Conservation (phyloP, 2,329 filamentous ascomycete genomes). For the Xylariaceae sp. region DNA sequence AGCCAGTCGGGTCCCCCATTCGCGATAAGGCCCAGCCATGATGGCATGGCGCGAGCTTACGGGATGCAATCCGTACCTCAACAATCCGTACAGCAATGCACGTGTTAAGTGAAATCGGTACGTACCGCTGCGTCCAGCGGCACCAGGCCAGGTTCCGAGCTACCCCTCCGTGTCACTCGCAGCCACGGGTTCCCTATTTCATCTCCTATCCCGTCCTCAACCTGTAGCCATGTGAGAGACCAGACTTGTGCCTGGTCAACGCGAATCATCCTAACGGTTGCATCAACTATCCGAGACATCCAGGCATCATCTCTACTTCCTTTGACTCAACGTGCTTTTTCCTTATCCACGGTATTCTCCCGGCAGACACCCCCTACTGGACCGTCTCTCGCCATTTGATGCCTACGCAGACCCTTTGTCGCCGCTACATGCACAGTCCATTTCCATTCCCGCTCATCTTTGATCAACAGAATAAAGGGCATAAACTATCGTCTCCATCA, state of each 20-base stretch:
- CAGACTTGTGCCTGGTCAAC: conserved; percentile 21
- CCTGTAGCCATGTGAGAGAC: conserved; percentile 18
- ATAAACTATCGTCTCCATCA: conserved; percentile 36
- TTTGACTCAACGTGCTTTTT: background rate
- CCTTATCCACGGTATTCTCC: background rate
- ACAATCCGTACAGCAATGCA: background rate
- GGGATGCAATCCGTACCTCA: too few species aligned
- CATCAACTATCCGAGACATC: conserved; percentile 12
- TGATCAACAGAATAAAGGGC: background rate
- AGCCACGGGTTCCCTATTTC: background rate
- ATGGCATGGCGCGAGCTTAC: background rate
- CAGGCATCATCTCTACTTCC: conserved; percentile 5
- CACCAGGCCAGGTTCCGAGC: background rate
- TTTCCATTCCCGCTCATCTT: conserved; percentile 2
- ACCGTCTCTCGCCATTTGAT: background rate
- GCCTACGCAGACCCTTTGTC: conserved; percentile 9
- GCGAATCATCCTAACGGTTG: conserved; percentile 11
- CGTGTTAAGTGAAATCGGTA: background rate
- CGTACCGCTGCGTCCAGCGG: background rate
- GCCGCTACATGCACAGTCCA: conserved; percentile 2
- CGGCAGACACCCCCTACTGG: background rate
- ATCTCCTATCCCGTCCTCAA: background rate
- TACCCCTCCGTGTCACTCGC: conserved; percentile 3
- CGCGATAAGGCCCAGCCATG: background rate
- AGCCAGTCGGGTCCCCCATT: background rate